A percentile compares a stretch with the other conserved stretches of the same genome.
phyloP scores from a whole-genome alignment of 2,329 filamentous ascomycete species.

The Cryphonectria japonica region DNA sequence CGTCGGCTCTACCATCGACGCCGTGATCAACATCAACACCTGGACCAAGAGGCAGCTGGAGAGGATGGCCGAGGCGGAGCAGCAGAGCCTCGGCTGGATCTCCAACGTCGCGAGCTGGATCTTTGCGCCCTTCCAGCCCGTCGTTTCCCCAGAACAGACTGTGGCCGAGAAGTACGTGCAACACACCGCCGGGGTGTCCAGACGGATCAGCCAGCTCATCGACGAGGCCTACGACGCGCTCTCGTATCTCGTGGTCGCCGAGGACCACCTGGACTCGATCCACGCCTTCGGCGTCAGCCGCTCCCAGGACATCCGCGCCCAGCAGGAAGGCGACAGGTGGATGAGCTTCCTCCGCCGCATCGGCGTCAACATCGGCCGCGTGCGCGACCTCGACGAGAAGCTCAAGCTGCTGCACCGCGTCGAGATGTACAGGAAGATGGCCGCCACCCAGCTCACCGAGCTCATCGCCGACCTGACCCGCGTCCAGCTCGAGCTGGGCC shows the following conservation, averaged over 20 bases:
- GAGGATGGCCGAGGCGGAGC: constrained; percentile 54
- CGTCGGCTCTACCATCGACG: constrained; percentile 74
- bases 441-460: constrained; percentile 68
- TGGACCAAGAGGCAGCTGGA: constrained; percentile 75
- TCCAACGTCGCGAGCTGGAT: constrained; percentile 49
- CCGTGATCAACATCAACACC: constrained; percentile 73
- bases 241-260: constrained; percentile 66
- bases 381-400: constrained; percentile 65
- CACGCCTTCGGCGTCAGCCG: constrained; percentile 70
- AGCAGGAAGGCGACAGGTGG: constrained; percentile 69
- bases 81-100: constrained; percentile 38
- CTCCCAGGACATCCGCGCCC: constrained; percentile 58
- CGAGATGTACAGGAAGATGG: constrained; percentile 65
- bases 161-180: constrained; percentile 76
- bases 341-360: constrained; percentile 73
- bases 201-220: constrained; percentile 70
- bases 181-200: constrained; percentile 71
- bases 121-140: constrained; percentile 66
- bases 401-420: constrained; percentile 68
- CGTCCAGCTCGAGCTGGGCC: constrained; percentile 72
- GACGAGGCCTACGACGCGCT: constrained; percentile 71
- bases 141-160: constrained; percentile 61
- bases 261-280: constrained; percentile 71
- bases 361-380: constrained; percentile 66
- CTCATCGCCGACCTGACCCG: constrained; percentile 74